Evolutionary conservation across 495 filamentous ascomycete genomes (phyloP).

Genomic region (Penicillium coffeae): DNA sequence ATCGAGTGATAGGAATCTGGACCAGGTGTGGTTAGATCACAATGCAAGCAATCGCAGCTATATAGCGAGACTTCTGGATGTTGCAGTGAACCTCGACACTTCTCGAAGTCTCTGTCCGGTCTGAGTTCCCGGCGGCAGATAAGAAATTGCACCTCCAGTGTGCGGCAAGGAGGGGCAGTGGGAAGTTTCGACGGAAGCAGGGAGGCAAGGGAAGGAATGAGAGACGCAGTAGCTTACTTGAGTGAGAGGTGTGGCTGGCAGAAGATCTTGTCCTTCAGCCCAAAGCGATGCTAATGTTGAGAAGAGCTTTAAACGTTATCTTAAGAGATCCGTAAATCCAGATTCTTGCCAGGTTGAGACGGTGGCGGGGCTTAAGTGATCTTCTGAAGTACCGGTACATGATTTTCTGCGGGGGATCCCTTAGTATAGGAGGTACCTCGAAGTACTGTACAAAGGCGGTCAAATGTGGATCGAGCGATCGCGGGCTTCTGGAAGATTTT

Average conservation of each 20-base stretch:
- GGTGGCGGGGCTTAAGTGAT: neutral
- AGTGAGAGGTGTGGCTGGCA: neutral
- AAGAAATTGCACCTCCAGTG: slow-evolving; percentile 19
- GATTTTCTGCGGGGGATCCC: neutral
- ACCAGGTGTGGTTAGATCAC: slow-evolving; percentile 23
- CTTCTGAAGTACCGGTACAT: neutral
- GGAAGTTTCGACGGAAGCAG: slow-evolving; percentile 3
- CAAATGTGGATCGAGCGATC: neutral
- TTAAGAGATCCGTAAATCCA: neutral
- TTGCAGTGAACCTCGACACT: neutral
- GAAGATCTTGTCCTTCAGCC: neutral
- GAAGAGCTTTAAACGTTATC: neutral
- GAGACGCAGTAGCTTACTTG: neutral
- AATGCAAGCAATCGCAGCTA: slow-evolving; percentile 12
- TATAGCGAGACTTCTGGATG: neutral
- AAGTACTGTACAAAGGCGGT: neutral
- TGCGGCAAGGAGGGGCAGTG: slow-evolving; percentile 19
- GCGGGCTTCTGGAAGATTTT: neutral
- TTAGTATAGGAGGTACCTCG: neutral
- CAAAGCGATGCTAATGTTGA: neutral
- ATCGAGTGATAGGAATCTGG: slow-evolving; percentile 22
- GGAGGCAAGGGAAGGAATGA: neutral
- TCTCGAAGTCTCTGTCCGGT: neutral
- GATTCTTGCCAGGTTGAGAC: neutral
- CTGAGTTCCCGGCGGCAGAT: slow-evolving; percentile 2